A percentile compares a stretch with the other conserved stretches of the same genome.
Evolutionary conservation across 179 eudicot species (phyloP).

Genomic region (Gypsophila paniculata): DNA sequence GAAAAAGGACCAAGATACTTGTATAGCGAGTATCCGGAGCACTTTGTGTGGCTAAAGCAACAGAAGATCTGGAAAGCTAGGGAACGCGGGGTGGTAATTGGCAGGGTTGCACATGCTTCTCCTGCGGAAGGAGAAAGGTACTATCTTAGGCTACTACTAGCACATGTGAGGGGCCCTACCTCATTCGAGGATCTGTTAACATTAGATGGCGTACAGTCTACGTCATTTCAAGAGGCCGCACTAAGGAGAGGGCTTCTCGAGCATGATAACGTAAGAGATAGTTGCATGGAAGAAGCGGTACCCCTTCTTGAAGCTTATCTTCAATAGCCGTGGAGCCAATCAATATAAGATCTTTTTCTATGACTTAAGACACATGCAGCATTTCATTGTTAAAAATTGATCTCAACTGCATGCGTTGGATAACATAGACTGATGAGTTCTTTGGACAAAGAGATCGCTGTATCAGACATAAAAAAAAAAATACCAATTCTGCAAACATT

Average conservation of each 20-base stretch:
- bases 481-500: background rate
- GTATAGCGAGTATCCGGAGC: background rate
- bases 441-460: background rate
- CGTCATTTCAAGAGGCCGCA: background rate
- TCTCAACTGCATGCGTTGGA: background rate
- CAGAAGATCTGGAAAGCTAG: background rate
- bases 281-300: slow-evolving; percentile 34
- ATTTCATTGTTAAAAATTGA: slow-evolving; percentile 10
- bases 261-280: background rate
- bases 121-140: background rate
- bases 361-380: slow-evolving; percentile 82
- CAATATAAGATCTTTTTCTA: slow-evolving; percentile 79
- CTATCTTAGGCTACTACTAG: background rate
- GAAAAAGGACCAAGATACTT: background rate
- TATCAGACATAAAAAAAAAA: background rate
- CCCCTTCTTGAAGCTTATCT: slow-evolving; percentile 99
- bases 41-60: background rate
- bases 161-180: background rate
- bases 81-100: background rate
- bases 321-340: slow-evolving; percentile 95
- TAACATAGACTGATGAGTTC: background rate
- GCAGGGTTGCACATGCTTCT: background rate
- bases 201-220: background rate
- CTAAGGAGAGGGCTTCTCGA: background rate
- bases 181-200: background rate